Evolutionary conservation across 768 basidiomycete genomes (phyloP), one percentile per base, ranked within the genome.

Genomic region (Russula vinacea): DNA sequence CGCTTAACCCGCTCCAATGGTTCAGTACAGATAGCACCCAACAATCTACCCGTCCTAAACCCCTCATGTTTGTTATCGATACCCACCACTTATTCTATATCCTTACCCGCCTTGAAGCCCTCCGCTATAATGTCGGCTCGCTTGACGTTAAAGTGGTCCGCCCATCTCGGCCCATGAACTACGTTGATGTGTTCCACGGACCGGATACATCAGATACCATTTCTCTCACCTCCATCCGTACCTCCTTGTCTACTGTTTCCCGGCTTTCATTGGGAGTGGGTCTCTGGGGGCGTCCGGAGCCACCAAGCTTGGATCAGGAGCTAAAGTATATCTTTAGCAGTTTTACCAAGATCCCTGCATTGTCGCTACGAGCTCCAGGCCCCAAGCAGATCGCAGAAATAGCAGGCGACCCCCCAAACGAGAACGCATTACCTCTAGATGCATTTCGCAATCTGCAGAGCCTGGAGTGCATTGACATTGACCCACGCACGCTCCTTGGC

Each of bases 331-430:
- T 95, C 66, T 96, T 86, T 77, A 92, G 92, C 73, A 84, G 87
- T 72, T 92, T 96, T 78, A 97, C 92, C 50, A 93, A 90, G 75
- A 78, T 97, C 0, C 94, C 94, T 17, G 88, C 92, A 1, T 78
- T 96, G 44, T 76, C 79, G 8, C 75, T 95, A 60, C 81, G 78
- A 64, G 80, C 87, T 2, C 88, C 90, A 0, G 83, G 83, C 51
- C 80, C 80, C 54, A 85, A 84, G 60, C 75, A 84, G 68, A 86
- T 95, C 29, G 73, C 81, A 6, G 92, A 92, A 72, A 79, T 92
- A 13, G 77, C 80, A 5, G 79, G 83, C 40, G 89, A 92, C 58
- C 79, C 86, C 4, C 86, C 89, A 1, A 83, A 83, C 67, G 81
- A 85, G 71, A 88, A 85, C 69, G 90, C 90, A 16, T 73, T 94